Conservation (phyloP, 805 yeast genomes). For the Blastobotrys chiropterorum region DNA sequence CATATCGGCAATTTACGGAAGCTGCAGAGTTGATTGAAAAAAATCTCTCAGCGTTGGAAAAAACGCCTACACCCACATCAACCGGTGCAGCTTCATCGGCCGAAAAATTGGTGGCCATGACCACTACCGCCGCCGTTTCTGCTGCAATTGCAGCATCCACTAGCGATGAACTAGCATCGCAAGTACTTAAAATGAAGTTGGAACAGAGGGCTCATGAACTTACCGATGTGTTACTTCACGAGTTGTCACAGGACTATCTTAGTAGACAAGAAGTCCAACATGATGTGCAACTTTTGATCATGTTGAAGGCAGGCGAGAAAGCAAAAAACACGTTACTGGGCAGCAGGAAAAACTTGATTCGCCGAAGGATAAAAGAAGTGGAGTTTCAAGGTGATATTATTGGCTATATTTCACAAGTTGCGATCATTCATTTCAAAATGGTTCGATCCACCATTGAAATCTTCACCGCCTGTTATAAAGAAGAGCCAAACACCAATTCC, state of each 20-base stretch:
- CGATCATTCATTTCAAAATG: constrained; percentile 56
- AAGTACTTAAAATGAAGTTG: constrained; percentile 19
- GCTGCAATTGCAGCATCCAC: constrained; percentile 1
- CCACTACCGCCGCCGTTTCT: constrained; percentile 8
- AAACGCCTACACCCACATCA: neutral
- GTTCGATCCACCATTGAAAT: constrained; percentile 51
- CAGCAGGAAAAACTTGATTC: constrained; percentile 42
- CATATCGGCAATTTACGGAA: constrained; percentile 49
- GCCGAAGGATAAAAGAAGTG: constrained; percentile 42
- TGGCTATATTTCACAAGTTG: constrained; percentile 51
- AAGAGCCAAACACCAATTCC: constrained; percentile 37
- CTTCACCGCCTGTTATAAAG: constrained; percentile 34
- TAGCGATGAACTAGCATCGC: constrained; percentile 4
- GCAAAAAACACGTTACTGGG: constrained; percentile 46
- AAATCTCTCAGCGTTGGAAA: constrained; percentile 11
- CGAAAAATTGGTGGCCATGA: constrained; percentile 4
- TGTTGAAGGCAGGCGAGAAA: constrained; percentile 40
- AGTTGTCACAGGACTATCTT: constrained; percentile 28
- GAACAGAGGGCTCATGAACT: constrained; percentile 23
- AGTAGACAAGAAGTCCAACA: constrained; percentile 22
- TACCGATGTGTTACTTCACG: constrained; percentile 32
- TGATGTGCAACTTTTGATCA: constrained; percentile 33
- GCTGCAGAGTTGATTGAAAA: constrained; percentile 33
- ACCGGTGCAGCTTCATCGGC: neutral
- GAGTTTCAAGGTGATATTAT: constrained; percentile 51